Conservation (phyloP, 1,284 basidiomycete genomes). For the Trametes sp. region DNA sequence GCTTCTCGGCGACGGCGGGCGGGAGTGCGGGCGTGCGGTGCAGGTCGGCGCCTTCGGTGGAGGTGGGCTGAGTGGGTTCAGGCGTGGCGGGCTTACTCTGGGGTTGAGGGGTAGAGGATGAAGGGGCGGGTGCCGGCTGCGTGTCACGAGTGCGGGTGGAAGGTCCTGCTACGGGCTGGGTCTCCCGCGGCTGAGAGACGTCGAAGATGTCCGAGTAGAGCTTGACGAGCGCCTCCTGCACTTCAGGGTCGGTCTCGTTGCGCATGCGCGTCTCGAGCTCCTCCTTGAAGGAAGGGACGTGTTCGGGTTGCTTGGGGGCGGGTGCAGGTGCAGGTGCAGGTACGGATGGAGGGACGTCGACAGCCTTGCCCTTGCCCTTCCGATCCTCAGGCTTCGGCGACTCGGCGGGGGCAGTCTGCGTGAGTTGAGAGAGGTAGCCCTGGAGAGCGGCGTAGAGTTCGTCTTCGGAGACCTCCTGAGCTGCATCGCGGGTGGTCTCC, state of each 20-base stretch:
- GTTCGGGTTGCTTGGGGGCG: not conserved
- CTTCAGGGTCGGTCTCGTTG: slow-evolving; percentile 24
- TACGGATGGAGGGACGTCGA: slow-evolving; percentile 7
- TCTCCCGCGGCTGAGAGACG: not conserved
- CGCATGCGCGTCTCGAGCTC: slow-evolving; percentile 27
- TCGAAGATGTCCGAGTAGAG: slow-evolving; percentile 30
- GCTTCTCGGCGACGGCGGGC: slow-evolving; percentile 32
- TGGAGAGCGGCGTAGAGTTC: slow-evolving; percentile 19
- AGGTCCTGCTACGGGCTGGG: slow-evolving; percentile 17
- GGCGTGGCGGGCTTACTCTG: not conserved
- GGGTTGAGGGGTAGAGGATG: not conserved
- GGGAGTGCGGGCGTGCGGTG: slow-evolving; percentile 34
- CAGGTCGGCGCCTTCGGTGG: slow-evolving; percentile 23
- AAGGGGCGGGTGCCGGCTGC: not conserved
- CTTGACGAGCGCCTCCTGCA: slow-evolving; percentile 24
- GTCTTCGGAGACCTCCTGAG: slow-evolving; percentile 4
- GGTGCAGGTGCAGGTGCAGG: not conserved
- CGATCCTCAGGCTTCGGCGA: slow-evolving; percentile 2
- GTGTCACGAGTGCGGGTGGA: slow-evolving; percentile 6
- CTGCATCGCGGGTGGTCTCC: not conserved
- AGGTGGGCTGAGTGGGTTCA: not conserved
- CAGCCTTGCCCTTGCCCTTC: slow-evolving; percentile 32
- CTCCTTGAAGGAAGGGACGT: slow-evolving; percentile 23
- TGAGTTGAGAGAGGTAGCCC: slow-evolving; percentile 15
- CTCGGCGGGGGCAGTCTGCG: not conserved